Evolutionary conservation across 345 rosid species (phyloP), one percentile per base, ranked within the genome.

Genomic region (Psidium guajava): DNA sequence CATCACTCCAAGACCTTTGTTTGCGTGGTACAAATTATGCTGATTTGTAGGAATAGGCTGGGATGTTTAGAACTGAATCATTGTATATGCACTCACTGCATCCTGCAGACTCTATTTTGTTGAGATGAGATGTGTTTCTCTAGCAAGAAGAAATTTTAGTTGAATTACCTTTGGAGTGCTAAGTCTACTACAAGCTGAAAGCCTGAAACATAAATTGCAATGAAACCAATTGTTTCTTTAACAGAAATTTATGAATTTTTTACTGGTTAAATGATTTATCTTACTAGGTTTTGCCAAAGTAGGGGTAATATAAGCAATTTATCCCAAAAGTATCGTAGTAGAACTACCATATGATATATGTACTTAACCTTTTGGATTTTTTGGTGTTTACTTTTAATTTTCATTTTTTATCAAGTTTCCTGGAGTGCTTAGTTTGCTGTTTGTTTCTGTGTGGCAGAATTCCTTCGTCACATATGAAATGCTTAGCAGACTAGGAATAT

Each of bases 401-500:
- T 84, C 83, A 15, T 83, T 49, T 42, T 42, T 49, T 28, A 11
- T 61, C 5, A 15, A 32, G 59, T 82, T 50, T 88, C 86, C 21
- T 74, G 28, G 36, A 50, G 22, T 50, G 42, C 56, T 82, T 75
- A 15, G 50, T 87, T 85, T 85, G 44, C 58, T 20, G 86, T 84
- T 82, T 81, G 80, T 44, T 22, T 64, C 56, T 87, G 83, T 85
- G 56, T 77, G 90, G 90, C 95, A 97, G 99, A 97, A 94, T 87
- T 95, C 98, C 84, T 95, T 89, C 90, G 89, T 97, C 86, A 88
- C 89, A 83, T 95, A 95, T 84, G 98, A 95, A 28, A 89, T 95
- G 55, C 85, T 97, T 92, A 93, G 91, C 85, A 97, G 96, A 84
- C 98, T 97, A 87, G 98, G 99, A 49, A 95, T 97, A 89, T 90